Evolutionary conservation across 2,329 filamentous ascomycete genomes (phyloP).

Genomic region (Fusarium sp.): DNA sequence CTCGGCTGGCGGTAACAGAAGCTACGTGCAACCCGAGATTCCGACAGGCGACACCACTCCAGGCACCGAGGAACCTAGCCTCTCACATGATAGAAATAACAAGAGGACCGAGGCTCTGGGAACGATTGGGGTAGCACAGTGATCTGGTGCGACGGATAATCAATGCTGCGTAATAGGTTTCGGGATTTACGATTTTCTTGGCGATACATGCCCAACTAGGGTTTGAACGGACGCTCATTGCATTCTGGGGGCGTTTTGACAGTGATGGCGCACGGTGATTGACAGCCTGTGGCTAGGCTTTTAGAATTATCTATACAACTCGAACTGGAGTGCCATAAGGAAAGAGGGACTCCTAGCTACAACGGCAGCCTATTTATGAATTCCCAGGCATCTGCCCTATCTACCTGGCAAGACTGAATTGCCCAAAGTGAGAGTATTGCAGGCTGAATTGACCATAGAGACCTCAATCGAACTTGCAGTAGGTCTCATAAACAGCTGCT

Average conservation of each 20-base stretch:
- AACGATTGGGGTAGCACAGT: slow-evolving; percentile 21
- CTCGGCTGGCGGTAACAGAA: slow-evolving; percentile 15
- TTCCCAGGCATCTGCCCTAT: background rate
- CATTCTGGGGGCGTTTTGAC: slow-evolving; percentile 26
- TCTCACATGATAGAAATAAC: background rate
- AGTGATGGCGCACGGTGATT: slow-evolving; percentile 27
- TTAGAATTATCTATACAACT: slow-evolving; percentile 9
- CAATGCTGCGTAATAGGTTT: background rate
- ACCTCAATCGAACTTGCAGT: slow-evolving; percentile 17
- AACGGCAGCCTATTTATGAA: slow-evolving; percentile 4
- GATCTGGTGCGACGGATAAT: background rate
- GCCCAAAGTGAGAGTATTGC: background rate
- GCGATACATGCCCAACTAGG: slow-evolving; percentile 7
- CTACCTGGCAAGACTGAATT: background rate
- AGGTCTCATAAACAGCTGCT: slow-evolving; percentile 50
- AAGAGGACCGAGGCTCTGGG: background rate
- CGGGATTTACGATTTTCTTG: slow-evolving; percentile 9
- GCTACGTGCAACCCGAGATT: slow-evolving; percentile 5
- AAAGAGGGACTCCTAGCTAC: background rate
- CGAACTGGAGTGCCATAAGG: slow-evolving; percentile 3
- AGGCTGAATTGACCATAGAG: background rate
- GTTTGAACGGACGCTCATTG: slow-evolving; percentile 6
- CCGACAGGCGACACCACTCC: slow-evolving; percentile 10
- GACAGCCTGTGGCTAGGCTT: slow-evolving; percentile 23
- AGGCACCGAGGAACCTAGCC: background rate